Conservation (phyloP, 495 filamentous ascomycete genomes). For the Neurospora sp. region DNA sequence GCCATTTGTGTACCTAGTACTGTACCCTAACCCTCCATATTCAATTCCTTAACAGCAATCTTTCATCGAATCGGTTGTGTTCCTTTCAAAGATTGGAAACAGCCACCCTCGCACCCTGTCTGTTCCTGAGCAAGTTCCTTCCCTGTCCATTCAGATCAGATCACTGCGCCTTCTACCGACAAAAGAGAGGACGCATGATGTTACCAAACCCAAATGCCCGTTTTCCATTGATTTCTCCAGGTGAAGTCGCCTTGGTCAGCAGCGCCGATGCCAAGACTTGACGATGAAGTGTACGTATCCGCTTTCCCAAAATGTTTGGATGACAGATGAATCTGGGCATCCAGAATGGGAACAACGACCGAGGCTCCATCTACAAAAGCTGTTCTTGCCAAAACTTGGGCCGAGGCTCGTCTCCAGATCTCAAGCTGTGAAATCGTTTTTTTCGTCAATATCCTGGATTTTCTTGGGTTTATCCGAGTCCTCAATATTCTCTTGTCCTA, state of each 20-base stretch:
- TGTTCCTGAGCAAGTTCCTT: neutral
- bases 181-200: neutral
- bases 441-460: neutral
- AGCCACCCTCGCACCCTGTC: neutral
- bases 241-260: neutral
- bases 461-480: neutral
- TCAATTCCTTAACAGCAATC: neutral
- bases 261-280: neutral
- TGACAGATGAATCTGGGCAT: neutral
- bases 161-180: neutral
- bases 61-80: neutral
- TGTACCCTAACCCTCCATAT: neutral
- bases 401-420: neutral
- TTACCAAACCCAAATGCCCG: neutral
- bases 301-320: neutral
- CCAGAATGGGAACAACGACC: conserved; percentile 2
- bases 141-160: neutral
- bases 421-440: neutral
- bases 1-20: neutral
- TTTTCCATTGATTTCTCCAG: neutral
- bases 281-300: neutral
- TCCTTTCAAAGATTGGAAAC: neutral
- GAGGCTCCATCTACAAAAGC: neutral
- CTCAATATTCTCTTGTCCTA: neutral
- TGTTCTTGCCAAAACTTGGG: neutral